Evolutionary conservation across 2,329 filamentous ascomycete genomes (phyloP).

Genomic region (Aspergillaceae sp.): DNA sequence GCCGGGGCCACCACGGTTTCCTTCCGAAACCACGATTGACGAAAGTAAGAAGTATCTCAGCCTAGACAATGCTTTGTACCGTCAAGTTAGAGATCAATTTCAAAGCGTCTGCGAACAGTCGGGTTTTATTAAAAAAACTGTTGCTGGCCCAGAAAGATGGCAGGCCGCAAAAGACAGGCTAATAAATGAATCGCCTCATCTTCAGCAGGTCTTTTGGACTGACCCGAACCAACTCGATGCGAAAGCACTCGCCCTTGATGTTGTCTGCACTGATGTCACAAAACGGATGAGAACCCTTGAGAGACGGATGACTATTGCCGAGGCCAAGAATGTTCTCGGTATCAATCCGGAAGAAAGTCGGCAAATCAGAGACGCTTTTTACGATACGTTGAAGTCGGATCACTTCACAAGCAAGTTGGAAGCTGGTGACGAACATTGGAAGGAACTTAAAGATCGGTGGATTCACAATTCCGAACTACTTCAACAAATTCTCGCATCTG

Average conservation of each 20-base stretch:
- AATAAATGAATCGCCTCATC: conserved; percentile 54
- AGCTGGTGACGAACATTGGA: conserved; percentile 63
- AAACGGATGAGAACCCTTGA: conserved; percentile 64
- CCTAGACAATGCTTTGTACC: conserved; percentile 57
- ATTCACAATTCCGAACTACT: conserved; percentile 50
- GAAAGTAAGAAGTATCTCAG: conserved; percentile 64
- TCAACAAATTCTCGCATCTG: conserved; percentile 45
- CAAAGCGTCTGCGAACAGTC: conserved; percentile 60
- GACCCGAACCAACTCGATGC: conserved; percentile 51
- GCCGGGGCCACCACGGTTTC: conserved; percentile 62
- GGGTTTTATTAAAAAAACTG: conserved; percentile 65
- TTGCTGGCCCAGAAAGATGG: conserved; percentile 66
- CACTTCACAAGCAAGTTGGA: conserved; percentile 67
- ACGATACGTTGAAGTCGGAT: conserved; percentile 55
- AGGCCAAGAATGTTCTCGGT: conserved; percentile 64
- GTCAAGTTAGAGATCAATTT: conserved; percentile 57
- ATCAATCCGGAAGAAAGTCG: conserved; percentile 62
- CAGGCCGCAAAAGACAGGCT: conserved; percentile 60
- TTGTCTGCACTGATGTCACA: conserved; percentile 73
- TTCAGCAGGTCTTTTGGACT: conserved; percentile 54
- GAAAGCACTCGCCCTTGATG: conserved; percentile 63
- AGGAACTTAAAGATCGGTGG: conserved; percentile 61
- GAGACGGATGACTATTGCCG: conserved; percentile 60
- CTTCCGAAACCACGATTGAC: conserved; percentile 73
- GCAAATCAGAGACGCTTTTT: conserved; percentile 57